These are phyloP conservation scores for Xylariales sp. DNA, from an alignment of 2,329 filamentous ascomycete species.

Conservation along the genomic window DNA sequence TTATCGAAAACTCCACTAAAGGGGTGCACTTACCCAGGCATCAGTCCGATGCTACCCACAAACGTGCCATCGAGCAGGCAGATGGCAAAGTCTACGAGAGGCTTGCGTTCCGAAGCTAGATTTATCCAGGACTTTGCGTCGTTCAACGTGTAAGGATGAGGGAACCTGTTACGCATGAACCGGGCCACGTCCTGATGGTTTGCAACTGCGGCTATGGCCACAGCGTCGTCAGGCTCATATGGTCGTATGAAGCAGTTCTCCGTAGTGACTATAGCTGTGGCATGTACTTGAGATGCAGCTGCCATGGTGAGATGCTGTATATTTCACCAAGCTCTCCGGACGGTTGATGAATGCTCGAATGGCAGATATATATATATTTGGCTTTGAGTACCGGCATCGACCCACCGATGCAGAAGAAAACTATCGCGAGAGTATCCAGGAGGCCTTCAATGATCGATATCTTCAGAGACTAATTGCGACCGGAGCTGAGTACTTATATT, in stretches of 20 bases:
- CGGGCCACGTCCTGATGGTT: slow-evolving; percentile 33
- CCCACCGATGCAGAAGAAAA: no score
- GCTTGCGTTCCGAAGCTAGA: slow-evolving; percentile 14
- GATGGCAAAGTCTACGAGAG: slow-evolving; percentile 30
- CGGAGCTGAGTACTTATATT: no score
- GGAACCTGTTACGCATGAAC: slow-evolving; percentile 41
- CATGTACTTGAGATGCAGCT: neutral
- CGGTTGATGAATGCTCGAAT: no score
- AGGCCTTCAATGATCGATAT: no score
- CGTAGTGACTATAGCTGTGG: slow-evolving; percentile 23
- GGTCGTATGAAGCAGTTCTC: slow-evolving; percentile 35
- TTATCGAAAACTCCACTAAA: neutral
- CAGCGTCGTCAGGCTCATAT: slow-evolving; percentile 33
- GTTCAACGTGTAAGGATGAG: slow-evolving; percentile 38
- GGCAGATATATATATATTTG: no score
- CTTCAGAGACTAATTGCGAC: no score
- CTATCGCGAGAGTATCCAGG: no score
- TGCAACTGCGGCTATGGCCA: slow-evolving; percentile 26
- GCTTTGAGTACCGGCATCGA: no score
- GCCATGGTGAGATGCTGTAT: neutral
- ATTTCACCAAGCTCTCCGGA: no score
- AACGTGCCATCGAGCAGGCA: slow-evolving; percentile 26
- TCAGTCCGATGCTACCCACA: slow-evolving; percentile 38
- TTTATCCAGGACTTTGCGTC: slow-evolving; percentile 34
- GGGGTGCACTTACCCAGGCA: slow-evolving; percentile 14